Conservation (phyloP, 345 rosid species). For the Capsella bursapastoris region DNA sequence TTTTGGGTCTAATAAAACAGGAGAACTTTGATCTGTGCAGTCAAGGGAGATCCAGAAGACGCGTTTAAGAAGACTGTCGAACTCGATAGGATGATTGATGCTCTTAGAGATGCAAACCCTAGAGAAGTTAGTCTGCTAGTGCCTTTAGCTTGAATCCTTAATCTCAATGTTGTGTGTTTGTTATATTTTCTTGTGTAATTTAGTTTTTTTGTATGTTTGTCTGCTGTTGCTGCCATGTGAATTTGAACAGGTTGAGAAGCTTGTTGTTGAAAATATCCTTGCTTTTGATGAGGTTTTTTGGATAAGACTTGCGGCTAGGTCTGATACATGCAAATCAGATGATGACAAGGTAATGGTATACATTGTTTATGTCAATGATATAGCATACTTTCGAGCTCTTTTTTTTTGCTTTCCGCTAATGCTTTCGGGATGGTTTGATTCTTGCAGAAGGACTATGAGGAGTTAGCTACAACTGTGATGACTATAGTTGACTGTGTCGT, state of each 20-base stretch:
- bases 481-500: conserved; percentile 81
- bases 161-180: background rate
- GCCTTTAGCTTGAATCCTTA: background rate
- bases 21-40: conserved; percentile 88
- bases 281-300: conserved; percentile 86
- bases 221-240: conserved; percentile 18
- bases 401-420: conserved; percentile 5
- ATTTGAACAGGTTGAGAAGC: conserved; percentile 72
- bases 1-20: conserved; percentile 77
- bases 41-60: conserved; percentile 76
- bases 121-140: conserved; percentile 54
- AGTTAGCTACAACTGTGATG: conserved; percentile 80
- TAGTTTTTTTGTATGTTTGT: conserved; percentile 20
- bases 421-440: conserved; percentile 20
- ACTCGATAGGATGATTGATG: conserved; percentile 78
- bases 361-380: conserved; percentile 38
- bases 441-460: conserved; percentile 91
- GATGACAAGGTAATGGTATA: conserved; percentile 80
- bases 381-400: conserved; percentile 17
- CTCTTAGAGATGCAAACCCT: conserved; percentile 76
- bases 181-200: conserved; percentile 11
- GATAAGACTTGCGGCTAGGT: conserved; percentile 89
- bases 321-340: conserved; percentile 82
- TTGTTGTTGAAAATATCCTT: conserved; percentile 83
- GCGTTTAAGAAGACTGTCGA: conserved; percentile 91